Evolutionary conservation across 331 rosid genomes (phyloP).

Genomic region (Phaseolus coccineus): DNA sequence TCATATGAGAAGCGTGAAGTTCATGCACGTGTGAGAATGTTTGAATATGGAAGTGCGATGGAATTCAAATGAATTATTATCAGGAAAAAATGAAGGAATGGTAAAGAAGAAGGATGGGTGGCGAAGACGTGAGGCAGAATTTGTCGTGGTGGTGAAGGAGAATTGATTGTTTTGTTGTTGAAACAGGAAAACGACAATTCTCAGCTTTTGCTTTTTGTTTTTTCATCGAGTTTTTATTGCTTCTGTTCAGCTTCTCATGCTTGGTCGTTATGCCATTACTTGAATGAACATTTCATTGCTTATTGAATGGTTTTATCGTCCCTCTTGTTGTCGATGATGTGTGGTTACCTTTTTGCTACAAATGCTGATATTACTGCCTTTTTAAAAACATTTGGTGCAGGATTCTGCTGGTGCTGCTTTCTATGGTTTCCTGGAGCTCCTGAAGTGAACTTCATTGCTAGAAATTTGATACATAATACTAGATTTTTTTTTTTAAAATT

Average conservation of each 20-base stretch:
- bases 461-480: conserved; percentile 33
- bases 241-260: conserved; percentile 19
- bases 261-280: conserved; percentile 9
- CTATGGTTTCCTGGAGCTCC: conserved; percentile 44
- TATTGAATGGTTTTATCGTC: conserved; percentile 10
- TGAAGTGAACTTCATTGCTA: conserved; percentile 45
- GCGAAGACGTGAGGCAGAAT: background rate
- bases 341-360: conserved; percentile 1
- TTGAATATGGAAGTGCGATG: conserved; percentile 15
- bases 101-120: conserved; percentile 11
- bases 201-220: conserved; percentile 13
- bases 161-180: conserved; percentile 8
- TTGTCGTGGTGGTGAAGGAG: conserved; percentile 1
- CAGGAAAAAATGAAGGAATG: background rate
- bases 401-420: conserved; percentile 49
- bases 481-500: background rate
- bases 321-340: conserved; percentile 20
- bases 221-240: background rate
- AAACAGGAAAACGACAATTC: conserved; percentile 18
- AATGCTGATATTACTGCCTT: conserved; percentile 27
- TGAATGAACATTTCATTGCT: conserved; percentile 14
- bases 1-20: background rate
- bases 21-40: conserved; percentile 2
- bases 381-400: conserved; percentile 43
- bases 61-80: conserved; percentile 25